These are phyloP conservation scores for Hericium rajendrae DNA, from an alignment of 768 basidiomycete species.

Conservation along the genomic window DNA sequence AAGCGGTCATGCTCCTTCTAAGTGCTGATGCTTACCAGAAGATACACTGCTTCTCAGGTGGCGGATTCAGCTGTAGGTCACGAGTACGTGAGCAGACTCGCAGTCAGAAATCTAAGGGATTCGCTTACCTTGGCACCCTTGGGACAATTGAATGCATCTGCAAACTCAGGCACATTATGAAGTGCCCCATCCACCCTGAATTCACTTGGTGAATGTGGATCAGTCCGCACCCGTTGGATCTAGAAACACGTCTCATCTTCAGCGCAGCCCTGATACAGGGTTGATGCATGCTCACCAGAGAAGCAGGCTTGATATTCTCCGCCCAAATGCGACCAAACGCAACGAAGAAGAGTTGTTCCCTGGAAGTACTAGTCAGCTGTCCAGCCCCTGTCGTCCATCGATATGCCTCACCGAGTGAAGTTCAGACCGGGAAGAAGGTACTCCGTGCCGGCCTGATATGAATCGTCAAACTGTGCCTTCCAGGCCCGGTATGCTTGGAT, in stretches of 20 bases:
- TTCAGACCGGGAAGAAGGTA: constrained; percentile 75
- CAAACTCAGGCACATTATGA: constrained; percentile 82
- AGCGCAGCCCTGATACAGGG: not conserved
- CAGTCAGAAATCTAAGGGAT: not conserved
- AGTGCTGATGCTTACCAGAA: constrained; percentile 43
- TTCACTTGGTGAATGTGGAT: constrained; percentile 78
- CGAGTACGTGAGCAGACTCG: not conserved
- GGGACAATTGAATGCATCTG: constrained; percentile 77
- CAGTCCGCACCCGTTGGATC: constrained; percentile 74
- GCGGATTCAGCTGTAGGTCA: constrained; percentile 64
- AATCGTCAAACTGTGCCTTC: constrained; percentile 65
- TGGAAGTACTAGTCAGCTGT: constrained; percentile 17
- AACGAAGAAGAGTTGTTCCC: constrained; percentile 93
- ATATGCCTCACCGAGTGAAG: constrained; percentile 48
- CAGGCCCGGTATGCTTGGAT: constrained; percentile 89
- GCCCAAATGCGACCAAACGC: constrained; percentile 87
- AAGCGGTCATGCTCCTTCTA: no score
- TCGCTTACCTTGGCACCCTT: constrained; percentile 54
- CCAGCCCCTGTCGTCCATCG: not conserved
- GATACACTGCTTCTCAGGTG: constrained; percentile 63
- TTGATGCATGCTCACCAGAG: constrained; percentile 42
- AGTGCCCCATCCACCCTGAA: constrained; percentile 84
- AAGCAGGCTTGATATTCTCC: constrained; percentile 65
- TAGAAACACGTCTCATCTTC: constrained; percentile 16
- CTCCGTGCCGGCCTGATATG: constrained; percentile 49